Percentiles rank a stretch among this genome's conserved stretches.
Evolutionary conservation across 2,329 filamentous ascomycete genomes (phyloP).

Genomic region (Ophiostoma perfectum): DNA sequence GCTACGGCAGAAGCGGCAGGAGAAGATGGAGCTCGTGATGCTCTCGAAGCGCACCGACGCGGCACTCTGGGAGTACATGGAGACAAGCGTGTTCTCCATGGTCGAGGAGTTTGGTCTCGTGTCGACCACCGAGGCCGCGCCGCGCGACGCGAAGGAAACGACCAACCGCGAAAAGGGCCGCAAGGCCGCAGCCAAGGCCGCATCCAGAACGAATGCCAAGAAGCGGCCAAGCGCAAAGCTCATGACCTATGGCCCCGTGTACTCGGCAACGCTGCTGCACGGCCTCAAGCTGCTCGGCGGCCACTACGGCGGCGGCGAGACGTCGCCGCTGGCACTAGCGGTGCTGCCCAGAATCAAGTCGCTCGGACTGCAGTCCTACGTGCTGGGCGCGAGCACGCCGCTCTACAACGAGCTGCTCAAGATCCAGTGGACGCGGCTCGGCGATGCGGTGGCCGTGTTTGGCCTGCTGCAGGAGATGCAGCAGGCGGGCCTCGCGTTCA

Average conservation of each 20-base stretch:
- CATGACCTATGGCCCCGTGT: slow-evolving; percentile 58
- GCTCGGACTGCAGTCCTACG: slow-evolving; percentile 63
- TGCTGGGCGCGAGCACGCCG: slow-evolving; percentile 63
- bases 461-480: slow-evolving; percentile 61
- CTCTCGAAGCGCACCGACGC: slow-evolving; percentile 52
- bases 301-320: slow-evolving; percentile 44
- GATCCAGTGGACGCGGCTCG: slow-evolving; percentile 56
- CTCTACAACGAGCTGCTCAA: slow-evolving; percentile 64
- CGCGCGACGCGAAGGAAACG: slow-evolving; percentile 33
- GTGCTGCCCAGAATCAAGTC: slow-evolving; percentile 63
- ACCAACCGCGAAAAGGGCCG: neutral
- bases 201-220: too few relatives aligned
- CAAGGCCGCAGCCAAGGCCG: slow-evolving; percentile 3
- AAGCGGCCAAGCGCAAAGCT: slow-evolving; percentile 26
- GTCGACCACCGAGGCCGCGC: neutral
- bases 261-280: slow-evolving; percentile 55
- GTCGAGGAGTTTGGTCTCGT: slow-evolving; percentile 42
- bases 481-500: slow-evolving; percentile 54
- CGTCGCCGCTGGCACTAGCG: slow-evolving; percentile 55
- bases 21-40: slow-evolving; percentile 47
- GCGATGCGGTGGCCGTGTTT: slow-evolving; percentile 52
- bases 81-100: slow-evolving; percentile 60
- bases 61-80: slow-evolving; percentile 62
- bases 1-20: slow-evolving; percentile 20
- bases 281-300: slow-evolving; percentile 53